A percentile compares a stretch with the other conserved stretches of the same genome.
These are phyloP conservation scores for Paracoccidioides brasiliensis DNA, from an alignment of 2,329 filamentous ascomycete species.

Conservation along the genomic window DNA sequence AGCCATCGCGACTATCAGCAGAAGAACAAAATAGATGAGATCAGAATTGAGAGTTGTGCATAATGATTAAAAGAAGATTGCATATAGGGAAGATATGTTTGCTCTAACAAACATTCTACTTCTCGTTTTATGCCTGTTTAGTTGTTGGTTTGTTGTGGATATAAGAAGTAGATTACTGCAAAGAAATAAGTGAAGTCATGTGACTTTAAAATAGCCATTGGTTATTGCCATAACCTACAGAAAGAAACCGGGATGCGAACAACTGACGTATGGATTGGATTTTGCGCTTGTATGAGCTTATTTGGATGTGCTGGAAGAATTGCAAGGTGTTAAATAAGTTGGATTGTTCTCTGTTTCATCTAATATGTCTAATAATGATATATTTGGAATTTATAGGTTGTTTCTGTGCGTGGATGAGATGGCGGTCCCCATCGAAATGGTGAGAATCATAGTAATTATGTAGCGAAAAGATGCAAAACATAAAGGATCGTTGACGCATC, in stretches of 20 bases:
- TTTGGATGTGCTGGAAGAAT: neutral
- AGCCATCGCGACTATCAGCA: conserved; percentile 39
- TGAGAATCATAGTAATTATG: neutral
- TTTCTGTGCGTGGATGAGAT: neutral
- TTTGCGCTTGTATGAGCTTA: no score
- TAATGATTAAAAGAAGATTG: neutral
- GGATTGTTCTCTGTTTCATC: neutral
- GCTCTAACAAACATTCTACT: neutral
- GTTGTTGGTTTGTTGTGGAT: neutral
- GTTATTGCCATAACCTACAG: no score
- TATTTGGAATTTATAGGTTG: neutral
- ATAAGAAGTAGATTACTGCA: neutral
- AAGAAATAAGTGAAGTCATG: no score
- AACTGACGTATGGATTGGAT: no score
- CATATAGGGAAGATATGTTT: neutral
- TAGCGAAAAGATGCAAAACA: neutral
- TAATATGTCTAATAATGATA: neutral
- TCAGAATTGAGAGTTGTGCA: neutral
- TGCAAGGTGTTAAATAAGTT: neutral
- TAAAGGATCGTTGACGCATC: neutral
- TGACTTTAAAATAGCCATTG: no score
- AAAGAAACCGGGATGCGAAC: no score
- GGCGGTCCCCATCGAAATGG: neutral
- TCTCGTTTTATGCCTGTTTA: no score
- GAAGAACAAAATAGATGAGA: neutral